Evolutionary conservation across 2,329 filamentous ascomycete genomes (phyloP).

Genomic region (Metarhizium humberi): DNA sequence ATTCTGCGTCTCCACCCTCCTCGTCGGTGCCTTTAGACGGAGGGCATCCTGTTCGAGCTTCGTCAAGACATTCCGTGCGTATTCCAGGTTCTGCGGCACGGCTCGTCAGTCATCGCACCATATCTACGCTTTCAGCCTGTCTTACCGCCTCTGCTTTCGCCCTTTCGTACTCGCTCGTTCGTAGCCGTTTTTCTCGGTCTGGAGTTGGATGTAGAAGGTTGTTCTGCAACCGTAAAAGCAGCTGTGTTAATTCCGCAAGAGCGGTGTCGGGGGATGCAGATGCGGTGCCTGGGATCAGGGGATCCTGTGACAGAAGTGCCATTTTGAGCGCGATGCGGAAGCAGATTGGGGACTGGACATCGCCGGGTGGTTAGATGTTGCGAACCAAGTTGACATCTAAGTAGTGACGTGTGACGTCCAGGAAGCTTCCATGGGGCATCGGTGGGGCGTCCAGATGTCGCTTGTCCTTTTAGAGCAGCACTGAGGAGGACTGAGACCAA

Average conservation of each 20-base stretch:
- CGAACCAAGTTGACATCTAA: not conserved
- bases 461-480: too few relatives aligned
- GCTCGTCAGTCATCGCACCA: not conserved
- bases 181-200: conserved; percentile 47
- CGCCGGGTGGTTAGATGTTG: not conserved
- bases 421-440: not conserved
- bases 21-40: conserved; percentile 46
- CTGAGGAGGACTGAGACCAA: too few relatives aligned
- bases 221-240: conserved; percentile 57
- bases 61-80: conserved; percentile 59
- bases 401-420: conserved; percentile 17
- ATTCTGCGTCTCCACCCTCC: conserved; percentile 50
- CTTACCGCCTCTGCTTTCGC: conserved; percentile 31
- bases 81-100: conserved; percentile 53
- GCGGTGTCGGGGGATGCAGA: conserved; percentile 18
- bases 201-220: conserved; percentile 53
- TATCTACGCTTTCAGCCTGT: conserved; percentile 15
- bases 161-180: conserved; percentile 57
- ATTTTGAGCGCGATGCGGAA: conserved; percentile 10
- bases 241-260: conserved; percentile 46
- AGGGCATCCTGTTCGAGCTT: conserved; percentile 61
- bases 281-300: conserved; percentile 6
- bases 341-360: not conserved
- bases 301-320: conserved; percentile 17
- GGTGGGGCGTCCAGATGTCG: conserved; percentile 4